Evolutionary conservation across 768 basidiomycete species (phyloP), one percentile per base, ranked within the genome.

Genomic region (Termitomyces eurrhizus): DNA sequence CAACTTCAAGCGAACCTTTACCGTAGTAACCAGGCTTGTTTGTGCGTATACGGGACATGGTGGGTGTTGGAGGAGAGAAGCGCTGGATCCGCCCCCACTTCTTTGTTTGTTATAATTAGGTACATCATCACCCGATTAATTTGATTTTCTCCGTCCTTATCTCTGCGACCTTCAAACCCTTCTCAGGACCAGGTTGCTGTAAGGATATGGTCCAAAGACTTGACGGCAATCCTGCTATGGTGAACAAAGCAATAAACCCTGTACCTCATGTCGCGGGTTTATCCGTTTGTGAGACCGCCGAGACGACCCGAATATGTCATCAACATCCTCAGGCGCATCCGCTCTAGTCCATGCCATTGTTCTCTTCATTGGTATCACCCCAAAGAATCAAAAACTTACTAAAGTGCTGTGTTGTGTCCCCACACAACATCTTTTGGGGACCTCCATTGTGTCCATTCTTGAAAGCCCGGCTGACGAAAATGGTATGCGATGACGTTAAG

Each of bases 1-100:
- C 73, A 12, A 89, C 77, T 60, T 86, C 85, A 60, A 86, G 81
- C 3, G 91, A 89, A 63, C 89, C 89, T 52, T 78, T 75, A 26
- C 84, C 85, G 60, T 77, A 86, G 70, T 68, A 83, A 24, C 79
- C 78, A 18, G 74, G 77, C 63, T 77, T 77, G 66, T 61, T 71
- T 4, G 80, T 80, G 54, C 49, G 64, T 54, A 78, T 56, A 58
- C 75, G 75, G 35, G 66, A 67, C 72, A 73, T 71, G 64, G 37
- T 66, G 48, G 58, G 61, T 57, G 67, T 60, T 16, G 56, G 60
- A 59, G 56, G 55, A 11, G 16, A 36, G 52, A 48, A 35, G 41
- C 41, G 8, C 8, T n/a, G 42, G n/a, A 2, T 44, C 18, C 16
- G 18, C 39, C 7, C 4, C 39, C 41, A 8, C 41, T 41, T 64